Evolutionary conservation across 768 basidiomycete species (phyloP), one percentile per base, ranked within the genome.

Genomic region (Leccinum broughii): DNA sequence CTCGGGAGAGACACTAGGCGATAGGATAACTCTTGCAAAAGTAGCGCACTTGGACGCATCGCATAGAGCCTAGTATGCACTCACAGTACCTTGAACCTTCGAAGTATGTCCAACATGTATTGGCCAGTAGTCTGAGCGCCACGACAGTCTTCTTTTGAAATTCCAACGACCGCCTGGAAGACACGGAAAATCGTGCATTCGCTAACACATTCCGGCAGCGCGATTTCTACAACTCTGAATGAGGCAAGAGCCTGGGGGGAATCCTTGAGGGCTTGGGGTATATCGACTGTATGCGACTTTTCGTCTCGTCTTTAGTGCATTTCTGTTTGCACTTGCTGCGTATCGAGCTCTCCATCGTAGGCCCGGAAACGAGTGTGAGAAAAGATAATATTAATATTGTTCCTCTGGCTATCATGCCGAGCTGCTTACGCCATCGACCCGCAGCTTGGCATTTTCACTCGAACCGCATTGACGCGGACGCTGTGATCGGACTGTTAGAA

Each of bases 201-300:
- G 22, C 30, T 32, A 24, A 34, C 30, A 17, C 50, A 54, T 28
- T 55, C 30, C 10, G 30, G 24, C 41, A 6, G 11, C 39, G 37
- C 7, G 20, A 5, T 28, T 30, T 55, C 41, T 17, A 35, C 22
- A 20, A 26, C 8, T 22, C 11, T 28, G 17, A 34, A 20, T 3
- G 30, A 62, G 9, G 8, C 41, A 30, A 15, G 28, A 15, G 35
- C 28, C 28, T 28, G 7, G 28, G 28, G 28, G 26, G 85, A 77
- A 63, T 89, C 85, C 73, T 90, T 91, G 73, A 95, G 82, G 51
- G 81, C 78, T 65, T 87, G 81, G 0, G 92, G 91, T 68, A 95
- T 93, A 71, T 95, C 93, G 57, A 96, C 93, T 51, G 92, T 93
- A 70, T 32, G 71, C 4, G 71, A 63, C 69, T 71, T 61, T 57